These are phyloP conservation scores for Exobasidium cylindrosporum DNA, from an alignment of 1,284 basidiomycete species.

Conservation along the genomic window DNA sequence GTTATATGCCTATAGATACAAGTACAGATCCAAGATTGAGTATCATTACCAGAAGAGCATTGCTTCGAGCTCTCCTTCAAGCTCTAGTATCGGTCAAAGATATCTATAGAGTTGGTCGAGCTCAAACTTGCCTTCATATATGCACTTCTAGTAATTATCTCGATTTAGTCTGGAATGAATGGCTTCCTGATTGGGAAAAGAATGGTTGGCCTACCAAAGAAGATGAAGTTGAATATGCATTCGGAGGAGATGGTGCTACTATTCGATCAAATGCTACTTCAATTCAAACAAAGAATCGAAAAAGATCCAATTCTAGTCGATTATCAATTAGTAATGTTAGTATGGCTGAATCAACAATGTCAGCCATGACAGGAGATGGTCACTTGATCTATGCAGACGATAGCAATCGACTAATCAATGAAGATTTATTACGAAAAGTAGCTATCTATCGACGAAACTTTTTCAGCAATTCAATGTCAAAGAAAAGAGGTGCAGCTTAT, in stretches of 20 bases:
- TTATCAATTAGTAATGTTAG: neutral
- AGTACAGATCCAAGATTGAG: neutral
- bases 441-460: neutral
- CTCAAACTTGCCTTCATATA: neutral
- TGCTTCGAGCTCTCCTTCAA: neutral
- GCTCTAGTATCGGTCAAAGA: neutral
- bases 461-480: neutral
- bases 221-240: neutral
- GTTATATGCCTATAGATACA: neutral
- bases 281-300: neutral
- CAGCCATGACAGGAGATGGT: neutral
- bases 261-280: neutral
- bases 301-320: neutral
- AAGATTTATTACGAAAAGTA: neutral
- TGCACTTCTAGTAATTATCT: conserved; percentile 1
- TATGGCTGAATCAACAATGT: neutral
- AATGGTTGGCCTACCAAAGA: conserved; percentile 2
- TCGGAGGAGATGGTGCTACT: neutral
- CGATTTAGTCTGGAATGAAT: neutral
- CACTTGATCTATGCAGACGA: neutral
- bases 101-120: neutral
- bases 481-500: neutral
- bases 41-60: neutral
- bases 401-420: neutral
- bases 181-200: neutral